Evolutionary conservation across 805 yeast species (phyloP), one percentile per base, ranked within the genome.

Genomic region (Starmerella apicola): DNA sequence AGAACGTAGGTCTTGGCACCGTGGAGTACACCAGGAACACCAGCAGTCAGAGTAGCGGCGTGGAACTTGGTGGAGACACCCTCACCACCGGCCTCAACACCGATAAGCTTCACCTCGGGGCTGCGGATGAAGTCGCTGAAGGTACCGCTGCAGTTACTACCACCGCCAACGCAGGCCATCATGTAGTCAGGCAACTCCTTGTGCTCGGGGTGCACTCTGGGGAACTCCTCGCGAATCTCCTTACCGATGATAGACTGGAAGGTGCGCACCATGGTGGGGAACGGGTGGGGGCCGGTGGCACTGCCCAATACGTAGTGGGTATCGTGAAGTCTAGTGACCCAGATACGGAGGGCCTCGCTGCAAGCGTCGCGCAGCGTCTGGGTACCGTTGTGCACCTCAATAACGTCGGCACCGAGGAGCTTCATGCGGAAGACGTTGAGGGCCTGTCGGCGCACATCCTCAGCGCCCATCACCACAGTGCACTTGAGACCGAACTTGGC

Each of bases 151-250:
- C 95, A 79, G 70, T 91, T 91, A 16, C 95, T 84, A 41, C 99
- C 99, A 56, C 99, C 99, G 55, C 99, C 99, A 37, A 91, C 98
- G 70, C 99, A 91, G 2, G 99, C 99, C 46, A 91, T 95, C 31
- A 91, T 76, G 16, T 86, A 84, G 55, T 91, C 82, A 35, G 98
- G 98, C 49, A 91, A 69, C 54, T 74, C 78, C 30, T 94, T 94
- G 33, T 39, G 37, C 22, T 43, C 37, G 45, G 74, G 65, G 60
- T 82, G 84, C 51, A 79, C 65, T 50, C 72, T 75, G 50, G 72
- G 75, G 65, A 86, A 86, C 65, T 91, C 95, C 60, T 81, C 78
- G 63, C 82, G 85, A 34, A 95, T 82, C 67, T 91, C 99, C 38
- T 76, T 70, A 53, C 99, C 99, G 62, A 91, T 91, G 25, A 91